A percentile compares a stretch with the other conserved stretches of the same genome.
Evolutionary conservation across 768 basidiomycete genomes (phyloP).

Genomic region (Hebeloma cylindrosporum): DNA sequence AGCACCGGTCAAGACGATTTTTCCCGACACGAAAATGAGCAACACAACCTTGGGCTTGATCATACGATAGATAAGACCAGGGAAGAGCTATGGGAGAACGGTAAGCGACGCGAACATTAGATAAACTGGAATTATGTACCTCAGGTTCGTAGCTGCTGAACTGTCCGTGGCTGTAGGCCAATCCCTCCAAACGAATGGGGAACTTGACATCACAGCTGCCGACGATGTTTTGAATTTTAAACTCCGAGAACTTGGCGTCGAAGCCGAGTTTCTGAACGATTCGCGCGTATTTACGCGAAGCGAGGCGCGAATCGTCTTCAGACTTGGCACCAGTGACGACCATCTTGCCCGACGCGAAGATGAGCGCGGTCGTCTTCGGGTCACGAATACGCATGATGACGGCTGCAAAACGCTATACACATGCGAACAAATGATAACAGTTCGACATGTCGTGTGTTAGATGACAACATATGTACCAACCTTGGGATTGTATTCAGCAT

Average conservation of each 20-base stretch:
- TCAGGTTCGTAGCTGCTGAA: slow-evolving; percentile 98
- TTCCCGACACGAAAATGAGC: slow-evolving; percentile 97
- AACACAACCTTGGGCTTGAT: slow-evolving; percentile 99
- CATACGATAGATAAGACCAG: slow-evolving; percentile 99
- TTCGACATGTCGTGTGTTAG: slow-evolving; percentile 53
- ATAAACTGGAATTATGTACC: slow-evolving; percentile 49
- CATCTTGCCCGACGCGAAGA: slow-evolving; percentile 99
- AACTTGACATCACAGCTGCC: slow-evolving; percentile 99
- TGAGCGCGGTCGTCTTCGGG: slow-evolving; percentile 98
- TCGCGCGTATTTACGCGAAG: slow-evolving; percentile 97
- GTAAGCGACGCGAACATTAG: slow-evolving; percentile 8
- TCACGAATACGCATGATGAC: slow-evolving; percentile 99
- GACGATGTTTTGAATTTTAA: slow-evolving; percentile 99
- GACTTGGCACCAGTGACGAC: slow-evolving; percentile 99
- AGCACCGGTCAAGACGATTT: slow-evolving; percentile 98
- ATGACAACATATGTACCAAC: slow-evolving; percentile 64
- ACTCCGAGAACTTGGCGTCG: slow-evolving; percentile 98
- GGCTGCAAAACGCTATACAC: slow-evolving; percentile 95
- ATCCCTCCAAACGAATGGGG: slow-evolving; percentile 95
- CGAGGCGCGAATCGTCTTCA: slow-evolving; percentile 95
- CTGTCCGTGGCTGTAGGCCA: slow-evolving; percentile 97
- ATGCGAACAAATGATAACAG: slow-evolving; percentile 57
- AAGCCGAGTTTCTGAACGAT: slow-evolving; percentile 99
- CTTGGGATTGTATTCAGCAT: slow-evolving; percentile 99
- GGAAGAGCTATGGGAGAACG: slow-evolving; percentile 76